Evolutionary conservation across 1,284 basidiomycete species (phyloP).

Genomic region (Cryptococcus floricola): DNA sequence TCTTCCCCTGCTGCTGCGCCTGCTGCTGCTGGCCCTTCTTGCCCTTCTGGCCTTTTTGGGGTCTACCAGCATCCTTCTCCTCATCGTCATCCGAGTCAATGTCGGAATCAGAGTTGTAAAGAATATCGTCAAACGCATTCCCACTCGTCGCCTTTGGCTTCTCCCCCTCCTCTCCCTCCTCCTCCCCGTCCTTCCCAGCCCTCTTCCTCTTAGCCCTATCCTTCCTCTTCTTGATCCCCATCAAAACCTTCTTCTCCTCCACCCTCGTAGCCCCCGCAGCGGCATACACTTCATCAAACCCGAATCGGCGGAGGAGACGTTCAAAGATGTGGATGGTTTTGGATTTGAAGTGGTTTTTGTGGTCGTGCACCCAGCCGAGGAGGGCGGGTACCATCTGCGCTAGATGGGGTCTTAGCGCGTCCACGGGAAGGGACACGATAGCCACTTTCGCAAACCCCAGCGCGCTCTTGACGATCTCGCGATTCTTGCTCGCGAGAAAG

Average conservation of each 20-base stretch:
- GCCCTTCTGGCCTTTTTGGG: constrained; percentile 9
- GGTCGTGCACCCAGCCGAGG: constrained; percentile 89
- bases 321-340: constrained; percentile 98
- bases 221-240: constrained; percentile 87
- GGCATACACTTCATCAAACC: constrained; percentile 70
- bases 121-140: constrained; percentile 89
- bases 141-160: constrained; percentile 55
- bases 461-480: constrained; percentile 95
- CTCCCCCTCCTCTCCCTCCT: constrained; percentile 57
- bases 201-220: constrained; percentile 78
- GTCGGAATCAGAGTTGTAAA: constrained; percentile 91
- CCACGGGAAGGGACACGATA: constrained; percentile 73
- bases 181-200: constrained; percentile 56
- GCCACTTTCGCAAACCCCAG: constrained; percentile 94
- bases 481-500: constrained; percentile 87
- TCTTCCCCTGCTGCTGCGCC: constrained; percentile 9
- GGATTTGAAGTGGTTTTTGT: constrained; percentile 97
- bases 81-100: constrained; percentile 69
- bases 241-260: constrained; percentile 68
- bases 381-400: constrained; percentile 76
- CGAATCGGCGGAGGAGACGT: constrained; percentile 87
- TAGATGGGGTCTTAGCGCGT: constrained; percentile 71
- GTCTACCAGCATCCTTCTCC: constrained; percentile 38
- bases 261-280: constrained; percentile 58
- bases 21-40: constrained; percentile 25